Base-by-base conservation (phyloP, 352 stramenopile species). In the Pythium rishiriense region DNA sequence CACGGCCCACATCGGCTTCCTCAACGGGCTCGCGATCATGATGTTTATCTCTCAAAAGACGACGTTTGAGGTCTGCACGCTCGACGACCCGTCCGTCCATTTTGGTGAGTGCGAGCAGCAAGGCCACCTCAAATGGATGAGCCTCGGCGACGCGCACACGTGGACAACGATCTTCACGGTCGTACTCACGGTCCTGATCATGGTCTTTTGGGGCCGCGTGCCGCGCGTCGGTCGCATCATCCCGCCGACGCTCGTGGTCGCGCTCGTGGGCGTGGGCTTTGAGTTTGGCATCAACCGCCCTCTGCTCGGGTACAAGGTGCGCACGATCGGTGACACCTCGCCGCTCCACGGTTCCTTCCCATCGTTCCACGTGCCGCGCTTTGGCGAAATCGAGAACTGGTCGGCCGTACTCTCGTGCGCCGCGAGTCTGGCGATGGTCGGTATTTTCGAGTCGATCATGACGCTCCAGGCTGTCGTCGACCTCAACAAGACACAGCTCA, bases 1-100 rank as follows among this genome's bases (percentile, higher is more conserved):
- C 66, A 97, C 93, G 8, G 95, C 97, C 11, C 98, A 98, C 81
- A 87, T 98, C 35, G 95, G 95, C 5, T 99, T 99, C 76, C 85
- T 98, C 25, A 98, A 98, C 75, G 95, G 96, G 3, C 78, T 99
- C 35, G 85, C 93, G 3, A 64, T 98, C 28, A 96, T 99, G 66
- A 98, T 99, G 85, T 90, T 97, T 35, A 76, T 97, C 31, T 96
- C 94, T 26, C 96, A 99, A 71, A 88, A 97, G 53, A 88, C 82
- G 9, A 96, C 95, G 43, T 98, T 98, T 62, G 68, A 95, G 60
- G 75, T 83, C 26, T 97, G 90, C 62, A 76, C 69, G 26, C 69
- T 75, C 33, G 55, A 83, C 22, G 62, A 76, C 21, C n/a, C 41
- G 15, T 11, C 17, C 2, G 70, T 82, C 55, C 63, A 69, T 35